Percentiles rank a stretch among this genome's conserved stretches.
These are phyloP conservation scores for Celoporthe dispersa DNA, from an alignment of 2,329 filamentous ascomycete genomes.

Conservation along the genomic window DNA sequence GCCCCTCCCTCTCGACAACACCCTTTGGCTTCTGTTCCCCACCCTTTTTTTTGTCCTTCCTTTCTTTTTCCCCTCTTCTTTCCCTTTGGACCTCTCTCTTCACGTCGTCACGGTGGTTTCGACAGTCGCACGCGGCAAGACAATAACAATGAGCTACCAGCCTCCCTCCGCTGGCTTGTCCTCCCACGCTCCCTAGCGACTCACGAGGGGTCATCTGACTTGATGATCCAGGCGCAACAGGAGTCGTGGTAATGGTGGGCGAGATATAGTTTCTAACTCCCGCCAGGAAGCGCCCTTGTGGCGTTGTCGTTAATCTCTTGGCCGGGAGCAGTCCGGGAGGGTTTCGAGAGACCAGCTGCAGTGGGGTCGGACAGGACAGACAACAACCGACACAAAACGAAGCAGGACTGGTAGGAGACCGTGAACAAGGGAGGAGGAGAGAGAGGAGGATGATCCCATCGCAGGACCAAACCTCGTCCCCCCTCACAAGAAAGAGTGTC, in stretches of 20 bases:
- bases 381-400: slow-evolving; percentile 17
- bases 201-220: slow-evolving; percentile 9
- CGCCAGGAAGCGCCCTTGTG: slow-evolving; percentile 12
- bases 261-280: not conserved
- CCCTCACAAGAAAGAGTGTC: not conserved
- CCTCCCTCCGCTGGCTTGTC: not conserved
- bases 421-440: not conserved
- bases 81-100: not conserved
- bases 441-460: not conserved
- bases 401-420: not conserved
- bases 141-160: slow-evolving; percentile 18
- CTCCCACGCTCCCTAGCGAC: not conserved
- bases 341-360: slow-evolving; percentile 4
- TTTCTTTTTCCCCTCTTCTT: too few species aligned
- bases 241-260: not conserved
- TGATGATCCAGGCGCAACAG: not conserved
- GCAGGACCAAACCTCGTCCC: not conserved
- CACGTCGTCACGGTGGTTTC: not conserved
- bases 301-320: slow-evolving; percentile 1
- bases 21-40: slow-evolving; percentile 5
- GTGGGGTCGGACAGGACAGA: not conserved
- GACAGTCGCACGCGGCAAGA: slow-evolving; percentile 22
- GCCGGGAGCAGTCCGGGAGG: slow-evolving; percentile 13
- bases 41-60: slow-evolving; percentile 11
- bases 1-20: slow-evolving; percentile 9